These are phyloP conservation scores for Typha latifolia DNA, from an alignment of 176 grass and related monocot genomes.

Conservation along the genomic window DNA sequence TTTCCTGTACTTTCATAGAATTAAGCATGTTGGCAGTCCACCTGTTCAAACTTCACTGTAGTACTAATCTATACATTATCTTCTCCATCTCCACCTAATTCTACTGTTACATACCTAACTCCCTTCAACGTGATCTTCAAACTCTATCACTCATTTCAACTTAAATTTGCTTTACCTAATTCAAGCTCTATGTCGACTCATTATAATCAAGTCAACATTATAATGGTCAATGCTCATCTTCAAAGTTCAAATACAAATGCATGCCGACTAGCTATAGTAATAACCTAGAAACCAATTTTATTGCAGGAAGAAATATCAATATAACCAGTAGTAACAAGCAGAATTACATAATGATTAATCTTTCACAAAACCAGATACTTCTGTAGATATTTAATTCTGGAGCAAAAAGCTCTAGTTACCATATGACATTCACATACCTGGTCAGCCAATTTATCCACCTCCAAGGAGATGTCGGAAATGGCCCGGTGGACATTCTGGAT, in stretches of 20 bases:
- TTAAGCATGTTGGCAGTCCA: not conserved
- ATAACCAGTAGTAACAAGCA: not conserved
- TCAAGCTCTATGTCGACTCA: not conserved
- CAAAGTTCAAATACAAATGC: not conserved
- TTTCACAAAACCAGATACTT: too few relatives aligned
- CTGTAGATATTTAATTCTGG: too few relatives aligned
- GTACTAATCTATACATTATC: slow-evolving; percentile 27
- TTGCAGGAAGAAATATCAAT: not conserved
- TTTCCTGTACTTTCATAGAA: not conserved
- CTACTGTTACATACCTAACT: slow-evolving; percentile 10
- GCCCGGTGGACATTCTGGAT: slow-evolving; percentile 58
- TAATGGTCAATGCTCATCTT: not conserved
- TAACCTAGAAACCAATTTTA: not conserved
- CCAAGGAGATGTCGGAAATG: slow-evolving; percentile 55
- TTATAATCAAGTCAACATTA: not conserved
- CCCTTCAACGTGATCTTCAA: slow-evolving; percentile 21
- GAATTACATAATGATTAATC: not conserved
- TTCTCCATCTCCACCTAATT: slow-evolving; percentile 31
- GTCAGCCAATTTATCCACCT: slow-evolving; percentile 79
- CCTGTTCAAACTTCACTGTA: not conserved
- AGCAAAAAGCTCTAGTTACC: too few relatives aligned
- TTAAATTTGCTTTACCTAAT: too few relatives aligned
- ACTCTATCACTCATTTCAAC: too few relatives aligned
- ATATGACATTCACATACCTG: slow-evolving; percentile 35
- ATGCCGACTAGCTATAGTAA: not conserved